phyloP scores from a whole-genome alignment of 2,329 filamentous ascomycete species.

The Sarocladiaceae sp. region DNA sequence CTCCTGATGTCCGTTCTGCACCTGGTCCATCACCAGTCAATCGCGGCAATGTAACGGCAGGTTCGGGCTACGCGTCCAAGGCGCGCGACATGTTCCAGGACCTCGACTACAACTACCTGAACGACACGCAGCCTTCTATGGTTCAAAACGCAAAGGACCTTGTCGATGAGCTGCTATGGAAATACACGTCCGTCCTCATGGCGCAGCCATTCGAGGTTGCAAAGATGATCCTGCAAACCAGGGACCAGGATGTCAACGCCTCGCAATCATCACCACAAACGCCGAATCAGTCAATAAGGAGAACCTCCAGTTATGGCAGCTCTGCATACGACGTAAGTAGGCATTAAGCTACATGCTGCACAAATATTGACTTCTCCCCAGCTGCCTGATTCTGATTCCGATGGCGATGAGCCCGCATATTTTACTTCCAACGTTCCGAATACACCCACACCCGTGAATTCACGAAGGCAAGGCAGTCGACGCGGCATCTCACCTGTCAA shows the following conservation, averaged over 20 bases:
- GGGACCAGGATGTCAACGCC: slow-evolving; percentile 48
- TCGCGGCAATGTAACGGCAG: slow-evolving; percentile 35
- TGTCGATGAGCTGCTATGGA: slow-evolving; percentile 82
- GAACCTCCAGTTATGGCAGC: slow-evolving; percentile 26
- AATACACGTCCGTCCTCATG: slow-evolving; percentile 84
- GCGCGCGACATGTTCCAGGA: slow-evolving; percentile 86
- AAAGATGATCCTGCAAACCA: slow-evolving; percentile 85
- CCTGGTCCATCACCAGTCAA: slow-evolving; percentile 37
- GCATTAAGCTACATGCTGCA: background rate
- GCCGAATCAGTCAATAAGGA: slow-evolving; percentile 22
- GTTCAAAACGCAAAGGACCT: slow-evolving; percentile 72
- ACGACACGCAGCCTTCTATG: slow-evolving; percentile 70
- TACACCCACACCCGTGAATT: slow-evolving; percentile 45
- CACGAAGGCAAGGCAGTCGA: slow-evolving; percentile 27
- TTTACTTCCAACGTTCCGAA: slow-evolving; percentile 65
- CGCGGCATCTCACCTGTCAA: slow-evolving; percentile 7
- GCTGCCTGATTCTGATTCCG: slow-evolving; percentile 58
- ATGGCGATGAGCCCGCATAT: slow-evolving; percentile 76
- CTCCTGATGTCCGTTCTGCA: slow-evolving; percentile 29
- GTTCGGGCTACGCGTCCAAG: slow-evolving; percentile 38
- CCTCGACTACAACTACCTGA: slow-evolving; percentile 85
- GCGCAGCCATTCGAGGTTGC: slow-evolving; percentile 97
- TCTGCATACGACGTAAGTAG: slow-evolving; percentile 31
- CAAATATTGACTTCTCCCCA: slow-evolving; percentile 10
- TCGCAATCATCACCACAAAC: slow-evolving; percentile 18